Conservation (phyloP, 2,329 filamentous ascomycete genomes). For the Claviceps arundinis region DNA sequence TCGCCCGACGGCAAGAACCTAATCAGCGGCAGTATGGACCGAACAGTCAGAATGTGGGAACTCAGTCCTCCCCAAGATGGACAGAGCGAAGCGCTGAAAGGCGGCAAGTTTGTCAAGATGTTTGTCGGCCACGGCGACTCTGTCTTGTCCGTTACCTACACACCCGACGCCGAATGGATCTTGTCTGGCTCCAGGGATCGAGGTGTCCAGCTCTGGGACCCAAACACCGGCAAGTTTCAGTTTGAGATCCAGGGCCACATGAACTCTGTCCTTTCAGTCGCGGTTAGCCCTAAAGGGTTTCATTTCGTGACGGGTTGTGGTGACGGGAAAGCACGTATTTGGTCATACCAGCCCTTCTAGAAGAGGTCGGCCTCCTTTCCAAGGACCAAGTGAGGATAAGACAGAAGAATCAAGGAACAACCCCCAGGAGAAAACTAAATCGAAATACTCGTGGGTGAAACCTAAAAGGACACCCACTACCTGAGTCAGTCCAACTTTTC, state of each 20-base stretch:
- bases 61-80: slow-evolving; percentile 59
- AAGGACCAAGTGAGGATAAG: neutral
- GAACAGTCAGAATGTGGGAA: slow-evolving; percentile 99
- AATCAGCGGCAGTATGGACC: slow-evolving; percentile 87
- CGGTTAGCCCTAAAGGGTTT: slow-evolving; percentile 75
- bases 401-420: neutral
- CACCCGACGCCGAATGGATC: slow-evolving; percentile 92
- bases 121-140: slow-evolving; percentile 98
- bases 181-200: slow-evolving; percentile 95
- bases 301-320: slow-evolving; percentile 94
- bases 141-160: slow-evolving; percentile 87
- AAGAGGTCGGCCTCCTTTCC: neutral
- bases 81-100: slow-evolving; percentile 56
- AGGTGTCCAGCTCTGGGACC: slow-evolving; percentile 98
- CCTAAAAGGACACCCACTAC: too few species aligned
- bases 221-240: slow-evolving; percentile 80
- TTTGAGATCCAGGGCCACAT: slow-evolving; percentile 98
- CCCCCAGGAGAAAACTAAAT: too few species aligned
- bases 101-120: slow-evolving; percentile 87
- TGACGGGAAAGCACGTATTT: slow-evolving; percentile 95
- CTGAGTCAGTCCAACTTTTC: too few species aligned
- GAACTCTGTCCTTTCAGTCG: slow-evolving; percentile 96
- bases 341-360: slow-evolving; percentile 57
- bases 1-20: slow-evolving; percentile 86
- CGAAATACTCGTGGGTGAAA: too few species aligned